Percentiles rank a stretch among this genome's conserved stretches.
Conservation (phyloP, 768 basidiomycete species). For the Cantharellus anzutake region DNA sequence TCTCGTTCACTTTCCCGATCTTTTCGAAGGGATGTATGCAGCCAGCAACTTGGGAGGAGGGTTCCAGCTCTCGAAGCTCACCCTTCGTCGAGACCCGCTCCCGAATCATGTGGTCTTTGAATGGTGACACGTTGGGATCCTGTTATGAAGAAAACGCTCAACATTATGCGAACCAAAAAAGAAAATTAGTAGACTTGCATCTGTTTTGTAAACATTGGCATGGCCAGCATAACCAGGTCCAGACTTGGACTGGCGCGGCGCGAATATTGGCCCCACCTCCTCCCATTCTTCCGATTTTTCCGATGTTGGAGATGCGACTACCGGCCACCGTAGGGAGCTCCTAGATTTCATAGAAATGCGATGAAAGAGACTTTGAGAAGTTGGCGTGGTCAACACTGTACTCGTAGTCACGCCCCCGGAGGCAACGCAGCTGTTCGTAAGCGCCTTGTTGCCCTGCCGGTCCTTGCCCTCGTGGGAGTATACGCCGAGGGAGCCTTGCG, state of each 20-base stretch:
- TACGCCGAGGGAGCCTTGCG: too few relatives aligned
- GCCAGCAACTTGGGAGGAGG: conserved; percentile 42
- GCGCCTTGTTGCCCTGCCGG: too few relatives aligned
- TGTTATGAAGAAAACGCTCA: not conserved
- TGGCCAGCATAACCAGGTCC: not conserved
- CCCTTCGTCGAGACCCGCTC: conserved; percentile 78
- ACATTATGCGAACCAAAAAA: not conserved
- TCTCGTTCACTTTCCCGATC: conserved; percentile 62
- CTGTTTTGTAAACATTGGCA: not conserved
- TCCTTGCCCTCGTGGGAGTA: too few relatives aligned
- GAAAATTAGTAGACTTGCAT: too few relatives aligned
- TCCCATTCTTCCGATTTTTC: too few relatives aligned
- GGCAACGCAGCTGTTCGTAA: too few relatives aligned
- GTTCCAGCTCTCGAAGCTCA: conserved; percentile 63
- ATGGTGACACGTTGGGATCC: conserved; percentile 10
- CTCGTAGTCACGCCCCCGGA: too few relatives aligned
- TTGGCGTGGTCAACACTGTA: not conserved
- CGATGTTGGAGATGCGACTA: too few relatives aligned
- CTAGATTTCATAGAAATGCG: not conserved
- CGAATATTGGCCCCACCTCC: too few relatives aligned
- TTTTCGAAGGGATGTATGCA: conserved; percentile 43
- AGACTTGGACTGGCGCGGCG: not conserved
- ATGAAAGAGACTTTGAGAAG: not conserved
- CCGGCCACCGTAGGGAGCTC: too few relatives aligned
- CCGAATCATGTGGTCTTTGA: conserved; percentile 55